A percentile compares a stretch with the other conserved stretches of the same genome.
These are phyloP conservation scores for Lecanosticta acicola DNA, from an alignment of 2,329 filamentous ascomycete genomes.

Conservation along the genomic window DNA sequence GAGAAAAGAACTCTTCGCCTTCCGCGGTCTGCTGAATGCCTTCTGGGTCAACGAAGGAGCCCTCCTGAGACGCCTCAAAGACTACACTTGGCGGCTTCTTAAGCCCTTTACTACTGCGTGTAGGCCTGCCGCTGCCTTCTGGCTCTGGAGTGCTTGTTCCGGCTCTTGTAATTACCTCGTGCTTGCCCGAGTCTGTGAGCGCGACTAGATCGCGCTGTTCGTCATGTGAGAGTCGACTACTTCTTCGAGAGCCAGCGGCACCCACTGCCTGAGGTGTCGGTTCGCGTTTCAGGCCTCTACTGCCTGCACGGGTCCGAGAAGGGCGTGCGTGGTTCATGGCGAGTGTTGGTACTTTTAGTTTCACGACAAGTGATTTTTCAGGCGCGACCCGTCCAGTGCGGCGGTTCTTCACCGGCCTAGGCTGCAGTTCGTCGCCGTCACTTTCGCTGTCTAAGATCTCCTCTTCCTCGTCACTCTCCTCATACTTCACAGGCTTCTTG, in stretches of 20 bases:
- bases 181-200: constrained; percentile 54
- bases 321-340: constrained; percentile 18
- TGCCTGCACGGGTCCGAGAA: constrained; percentile 36
- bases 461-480: constrained; percentile 47
- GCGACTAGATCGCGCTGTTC: constrained; percentile 52
- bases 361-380: constrained; percentile 35
- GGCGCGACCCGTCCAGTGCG: constrained; percentile 8
- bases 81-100: constrained; percentile 47
- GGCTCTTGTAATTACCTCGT: constrained; percentile 50
- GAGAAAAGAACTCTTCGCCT: constrained; percentile 30
- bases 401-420: constrained; percentile 13
- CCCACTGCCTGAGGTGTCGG: constrained; percentile 28
- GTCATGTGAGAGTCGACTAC: constrained; percentile 55
- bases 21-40: constrained; percentile 24
- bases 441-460: constrained; percentile 38
- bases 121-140: constrained; percentile 36
- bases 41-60: constrained; percentile 35
- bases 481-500: constrained; percentile 51
- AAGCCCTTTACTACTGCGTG: constrained; percentile 44
- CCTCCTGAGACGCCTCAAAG: constrained; percentile 51
- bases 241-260: constrained; percentile 42
- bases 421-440: constrained; percentile 21
- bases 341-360: constrained; percentile 34
- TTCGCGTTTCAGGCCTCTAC: constrained; percentile 35
- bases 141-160: constrained; percentile 49